Evolutionary conservation across 2,329 filamentous ascomycete genomes (phyloP), one percentile per base, ranked within the genome.

Genomic region (Cercospora zeae-maydis): DNA sequence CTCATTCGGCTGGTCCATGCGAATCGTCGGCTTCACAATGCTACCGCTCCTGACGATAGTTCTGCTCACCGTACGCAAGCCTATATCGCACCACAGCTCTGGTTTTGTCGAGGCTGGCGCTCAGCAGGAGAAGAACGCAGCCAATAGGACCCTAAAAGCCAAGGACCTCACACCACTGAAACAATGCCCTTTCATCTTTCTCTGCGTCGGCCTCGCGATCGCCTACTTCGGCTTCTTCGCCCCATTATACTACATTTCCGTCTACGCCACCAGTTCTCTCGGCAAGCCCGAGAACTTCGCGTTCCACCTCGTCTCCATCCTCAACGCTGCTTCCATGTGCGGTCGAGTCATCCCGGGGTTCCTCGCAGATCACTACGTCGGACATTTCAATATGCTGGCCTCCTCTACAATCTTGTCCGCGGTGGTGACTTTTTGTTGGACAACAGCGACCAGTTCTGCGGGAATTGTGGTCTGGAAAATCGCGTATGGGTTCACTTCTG

Each of bases 1-100:
- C 5, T 81, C 83, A 2, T 86, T 85, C 59, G 79, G 76, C 7
- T 86, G 83, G 83, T 75, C 80, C 0, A 77, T 85, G 0, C 75
- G 83, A 4, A 75, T 83, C 34, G 72, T 81, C 7, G 83, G 78
- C 0, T 85, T 86, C 61, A 69, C 83, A 59, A 80, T 82, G 63
- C 64, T 83, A 1, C 77, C 77, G 0, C 61, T 82, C 7, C 51
- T 66, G 49, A 55, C 57, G 11, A 75, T 67, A 9, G 64, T 54
- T 4, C 36, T 62, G n/a, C 52, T 62, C 39, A 59, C 51, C 51
- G 42, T 57, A 19, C 60, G 49, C 14, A 58, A 36, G 14, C 54
- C 58, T 11, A 34, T 54, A 7, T 31, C 21, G 34, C n/a, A 34
- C 33, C 21, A 53, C 33, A 13, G 52, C 3, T n/a, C 49, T 33